These are phyloP conservation scores for Penicillium sp. DNA, from an alignment of 2,329 filamentous ascomycete species.

Conservation along the genomic window DNA sequence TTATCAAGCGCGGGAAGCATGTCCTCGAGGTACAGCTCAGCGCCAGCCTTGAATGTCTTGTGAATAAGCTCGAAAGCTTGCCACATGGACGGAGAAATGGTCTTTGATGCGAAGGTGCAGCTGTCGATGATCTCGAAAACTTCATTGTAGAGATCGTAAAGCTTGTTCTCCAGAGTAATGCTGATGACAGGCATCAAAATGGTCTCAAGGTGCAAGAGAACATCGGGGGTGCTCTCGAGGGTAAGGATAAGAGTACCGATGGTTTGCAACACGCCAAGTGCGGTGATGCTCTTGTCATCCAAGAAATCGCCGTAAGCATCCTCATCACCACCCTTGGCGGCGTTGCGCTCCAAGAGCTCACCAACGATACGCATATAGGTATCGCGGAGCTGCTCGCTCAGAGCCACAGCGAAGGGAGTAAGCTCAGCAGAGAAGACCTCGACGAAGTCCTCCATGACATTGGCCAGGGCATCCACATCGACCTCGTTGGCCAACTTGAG, in stretches of 20 bases:
- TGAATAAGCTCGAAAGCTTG: constrained; percentile 96
- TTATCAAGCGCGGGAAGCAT: constrained; percentile 98
- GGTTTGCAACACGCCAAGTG: constrained; percentile 91
- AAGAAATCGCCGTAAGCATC: constrained; percentile 86
- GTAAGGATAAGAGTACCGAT: constrained; percentile 97
- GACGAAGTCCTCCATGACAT: constrained; percentile 99
- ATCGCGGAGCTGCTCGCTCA: constrained; percentile 93
- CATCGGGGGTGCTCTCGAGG: constrained; percentile 93
- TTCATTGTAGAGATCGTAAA: constrained; percentile 97
- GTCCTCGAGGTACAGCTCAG: constrained; percentile 95
- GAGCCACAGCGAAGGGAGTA: constrained; percentile 92
- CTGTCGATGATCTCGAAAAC: constrained; percentile 99
- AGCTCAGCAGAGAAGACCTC: constrained; percentile 97
- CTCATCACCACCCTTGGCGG: constrained; percentile 71
- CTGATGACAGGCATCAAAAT: constrained; percentile 97
- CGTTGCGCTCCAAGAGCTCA: constrained; percentile 85
- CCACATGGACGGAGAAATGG: constrained; percentile 97
- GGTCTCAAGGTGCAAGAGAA: constrained; percentile 89
- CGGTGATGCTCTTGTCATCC: constrained; percentile 98
- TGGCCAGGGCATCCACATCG: constrained; percentile 93
- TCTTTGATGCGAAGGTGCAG: constrained; percentile 96
- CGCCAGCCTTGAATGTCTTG: constrained; percentile 93
- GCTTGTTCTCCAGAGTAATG: constrained; percentile 94
- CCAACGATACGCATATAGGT: constrained; percentile 93
- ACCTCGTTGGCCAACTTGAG: constrained; percentile 97